phyloP scores from a whole-genome alignment of 1,139 yeast genomes.

The Saccharomyces hybrid region DNA sequence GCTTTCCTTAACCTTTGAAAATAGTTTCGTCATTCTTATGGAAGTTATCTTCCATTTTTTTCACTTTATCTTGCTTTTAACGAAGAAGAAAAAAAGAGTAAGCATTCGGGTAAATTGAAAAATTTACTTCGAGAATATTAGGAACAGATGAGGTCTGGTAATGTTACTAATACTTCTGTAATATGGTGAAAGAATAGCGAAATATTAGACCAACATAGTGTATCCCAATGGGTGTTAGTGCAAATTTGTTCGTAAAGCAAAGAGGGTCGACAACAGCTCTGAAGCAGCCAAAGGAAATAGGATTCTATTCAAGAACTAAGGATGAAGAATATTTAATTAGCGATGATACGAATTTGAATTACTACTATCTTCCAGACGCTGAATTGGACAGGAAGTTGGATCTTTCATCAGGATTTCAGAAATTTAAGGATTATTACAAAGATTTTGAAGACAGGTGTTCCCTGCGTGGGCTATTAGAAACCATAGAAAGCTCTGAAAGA shows the following conservation, averaged over 20 bases:
- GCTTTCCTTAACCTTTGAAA: neutral
- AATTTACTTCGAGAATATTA: neutral
- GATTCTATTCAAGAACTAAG: conserved; percentile 24
- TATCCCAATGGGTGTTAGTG: conserved; percentile 16
- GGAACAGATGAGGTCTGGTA: neutral
- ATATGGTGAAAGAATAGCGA: neutral
- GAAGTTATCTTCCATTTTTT: neutral
- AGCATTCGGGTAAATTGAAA: neutral
- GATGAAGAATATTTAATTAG: conserved; percentile 31
- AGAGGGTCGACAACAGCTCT: conserved; percentile 27
- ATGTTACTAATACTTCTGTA: neutral
- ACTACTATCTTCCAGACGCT: conserved; percentile 73
- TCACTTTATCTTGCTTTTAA: neutral
- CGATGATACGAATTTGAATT: conserved; percentile 48
- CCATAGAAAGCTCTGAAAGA: conserved; percentile 51
- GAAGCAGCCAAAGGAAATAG: conserved; percentile 30
- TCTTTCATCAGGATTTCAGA: conserved; percentile 53
- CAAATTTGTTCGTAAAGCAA: conserved; percentile 22
- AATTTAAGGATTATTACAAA: conserved; percentile 42
- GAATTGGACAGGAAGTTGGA: conserved; percentile 47
- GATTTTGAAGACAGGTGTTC: conserved; percentile 31
- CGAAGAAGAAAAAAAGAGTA: neutral
- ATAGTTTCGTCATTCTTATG: neutral
- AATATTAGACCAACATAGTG: neutral
- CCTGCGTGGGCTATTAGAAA: conserved; percentile 49